Percentiles rank a stretch among this genome's conserved stretches.
These are phyloP conservation scores for Candida bentonensis DNA, from an alignment of 805 yeast species.

Conservation along the genomic window DNA sequence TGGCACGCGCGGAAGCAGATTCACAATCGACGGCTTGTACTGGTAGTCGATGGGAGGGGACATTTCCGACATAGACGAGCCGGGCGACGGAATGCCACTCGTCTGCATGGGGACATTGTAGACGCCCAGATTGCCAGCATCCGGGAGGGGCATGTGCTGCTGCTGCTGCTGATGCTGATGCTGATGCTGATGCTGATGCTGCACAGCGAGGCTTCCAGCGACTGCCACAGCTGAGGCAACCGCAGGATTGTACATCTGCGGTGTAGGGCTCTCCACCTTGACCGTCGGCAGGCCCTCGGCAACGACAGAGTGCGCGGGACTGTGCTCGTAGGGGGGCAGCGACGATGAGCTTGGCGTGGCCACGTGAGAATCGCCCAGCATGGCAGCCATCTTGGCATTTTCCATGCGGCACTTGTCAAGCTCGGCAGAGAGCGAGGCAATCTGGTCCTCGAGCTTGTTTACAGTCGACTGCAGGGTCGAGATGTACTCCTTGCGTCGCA, in stretches of 20 bases:
- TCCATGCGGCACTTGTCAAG: constrained; percentile 4
- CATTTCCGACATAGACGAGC: background rate
- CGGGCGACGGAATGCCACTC: background rate
- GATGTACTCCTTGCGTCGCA: constrained; percentile 19
- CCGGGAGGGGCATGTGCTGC: too few relatives aligned
- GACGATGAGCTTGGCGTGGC: background rate
- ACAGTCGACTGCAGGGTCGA: constrained; percentile 2
- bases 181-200: background rate
- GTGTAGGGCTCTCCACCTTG: too few relatives aligned
- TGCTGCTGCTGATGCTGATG: constrained; percentile 1
- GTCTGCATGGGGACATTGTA: background rate
- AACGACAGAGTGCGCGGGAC: background rate
- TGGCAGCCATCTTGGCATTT: constrained; percentile 2
- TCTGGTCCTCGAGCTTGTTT: constrained; percentile 13
- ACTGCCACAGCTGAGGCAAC: background rate
- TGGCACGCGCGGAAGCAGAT: background rate
- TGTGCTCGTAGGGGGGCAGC: background rate
- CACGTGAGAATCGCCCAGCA: background rate
- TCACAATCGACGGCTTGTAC: constrained; percentile 1
- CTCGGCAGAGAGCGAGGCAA: constrained; percentile 11
- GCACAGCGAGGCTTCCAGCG: background rate
- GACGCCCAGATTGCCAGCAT: background rate
- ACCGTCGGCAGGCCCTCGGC: background rate
- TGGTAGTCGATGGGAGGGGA: background rate
- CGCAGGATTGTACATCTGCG: background rate